Evolutionary conservation across 768 basidiomycete genomes (phyloP).

Genomic region (Psilocybe subaeruginosa): DNA sequence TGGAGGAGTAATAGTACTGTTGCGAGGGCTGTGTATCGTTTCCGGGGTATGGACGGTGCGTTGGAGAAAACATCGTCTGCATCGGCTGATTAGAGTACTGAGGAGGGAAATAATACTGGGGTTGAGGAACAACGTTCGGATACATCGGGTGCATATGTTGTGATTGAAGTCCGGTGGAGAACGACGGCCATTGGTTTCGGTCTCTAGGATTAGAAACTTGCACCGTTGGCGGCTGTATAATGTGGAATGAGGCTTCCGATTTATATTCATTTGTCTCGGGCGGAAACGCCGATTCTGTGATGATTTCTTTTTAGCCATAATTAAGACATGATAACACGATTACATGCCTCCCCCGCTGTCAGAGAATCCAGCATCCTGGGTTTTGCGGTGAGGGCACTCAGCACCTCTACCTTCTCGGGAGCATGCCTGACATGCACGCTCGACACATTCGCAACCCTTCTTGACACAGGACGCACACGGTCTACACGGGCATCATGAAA

Average conservation of each 20-base stretch:
- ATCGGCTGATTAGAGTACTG: conserved; percentile 13
- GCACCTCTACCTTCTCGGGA: conserved; percentile 43
- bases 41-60: background rate
- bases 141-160: conserved; percentile 23
- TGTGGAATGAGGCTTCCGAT: conserved; percentile 1
- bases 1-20: background rate
- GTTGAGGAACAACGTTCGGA: conserved; percentile 25
- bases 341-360: conserved; percentile 15
- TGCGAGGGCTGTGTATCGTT: background rate
- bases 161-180: conserved; percentile 8
- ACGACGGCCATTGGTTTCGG: conserved; percentile 10
- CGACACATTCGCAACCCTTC: conserved; percentile 55
- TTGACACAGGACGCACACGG: conserved; percentile 53
- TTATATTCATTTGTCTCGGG: background rate
- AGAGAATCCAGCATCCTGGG: conserved; percentile 20
- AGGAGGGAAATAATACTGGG: conserved; percentile 23
- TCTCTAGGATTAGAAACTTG: background rate
- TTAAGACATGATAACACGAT: too few species aligned
- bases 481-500: conserved; percentile 30
- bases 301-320: background rate
- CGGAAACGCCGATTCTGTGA: background rate
- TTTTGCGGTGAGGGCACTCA: conserved; percentile 48
- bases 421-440: conserved; percentile 50
- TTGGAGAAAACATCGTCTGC: conserved; percentile 8
- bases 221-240: background rate